Conservation (phyloP, 2,329 filamentous ascomycete species). For the Mycosphaerella sp. region DNA sequence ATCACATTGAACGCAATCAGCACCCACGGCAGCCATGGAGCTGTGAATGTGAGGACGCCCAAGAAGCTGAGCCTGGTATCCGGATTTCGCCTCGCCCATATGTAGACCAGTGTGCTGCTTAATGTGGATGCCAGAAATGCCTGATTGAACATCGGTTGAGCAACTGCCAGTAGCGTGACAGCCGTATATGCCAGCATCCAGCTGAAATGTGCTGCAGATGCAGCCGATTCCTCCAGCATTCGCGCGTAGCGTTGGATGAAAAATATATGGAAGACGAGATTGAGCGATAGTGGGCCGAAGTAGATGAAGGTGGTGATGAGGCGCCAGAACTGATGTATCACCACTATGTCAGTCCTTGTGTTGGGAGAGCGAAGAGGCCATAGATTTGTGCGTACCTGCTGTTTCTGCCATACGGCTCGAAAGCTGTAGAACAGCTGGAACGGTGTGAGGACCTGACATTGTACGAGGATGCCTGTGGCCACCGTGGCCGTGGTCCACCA, state of each 20-base stretch:
- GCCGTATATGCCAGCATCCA: conserved; percentile 88
- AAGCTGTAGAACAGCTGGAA: conserved; percentile 98
- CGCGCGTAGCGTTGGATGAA: conserved; percentile 96
- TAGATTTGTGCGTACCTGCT: conserved; percentile 58
- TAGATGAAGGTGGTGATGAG: conserved; percentile 95
- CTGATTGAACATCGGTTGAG: conserved; percentile 73
- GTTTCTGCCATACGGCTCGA: conserved; percentile 81
- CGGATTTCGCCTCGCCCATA: conserved; percentile 93
- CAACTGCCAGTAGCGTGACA: conserved; percentile 69
- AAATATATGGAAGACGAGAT: conserved; percentile 96
- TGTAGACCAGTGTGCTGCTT: conserved; percentile 90
- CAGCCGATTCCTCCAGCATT: conserved; percentile 90
- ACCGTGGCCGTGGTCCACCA: conserved; percentile 97
- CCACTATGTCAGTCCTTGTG: not conserved
- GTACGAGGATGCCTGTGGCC: conserved; percentile 77
- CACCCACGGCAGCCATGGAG: conserved; percentile 94
- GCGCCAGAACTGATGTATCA: conserved; percentile 74
- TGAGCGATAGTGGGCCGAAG: conserved; percentile 88
- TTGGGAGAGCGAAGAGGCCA: not conserved
- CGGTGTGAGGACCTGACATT: conserved; percentile 85
- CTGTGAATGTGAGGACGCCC: conserved; percentile 82
- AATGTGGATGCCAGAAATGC: conserved; percentile 91
- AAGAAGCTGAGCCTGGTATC: conserved; percentile 76
- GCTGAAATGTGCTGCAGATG: conserved; percentile 86
- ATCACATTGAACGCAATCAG: conserved; percentile 86